Conservation (phyloP, 2,329 filamentous ascomycete species). For the Fusarium paranaense region DNA sequence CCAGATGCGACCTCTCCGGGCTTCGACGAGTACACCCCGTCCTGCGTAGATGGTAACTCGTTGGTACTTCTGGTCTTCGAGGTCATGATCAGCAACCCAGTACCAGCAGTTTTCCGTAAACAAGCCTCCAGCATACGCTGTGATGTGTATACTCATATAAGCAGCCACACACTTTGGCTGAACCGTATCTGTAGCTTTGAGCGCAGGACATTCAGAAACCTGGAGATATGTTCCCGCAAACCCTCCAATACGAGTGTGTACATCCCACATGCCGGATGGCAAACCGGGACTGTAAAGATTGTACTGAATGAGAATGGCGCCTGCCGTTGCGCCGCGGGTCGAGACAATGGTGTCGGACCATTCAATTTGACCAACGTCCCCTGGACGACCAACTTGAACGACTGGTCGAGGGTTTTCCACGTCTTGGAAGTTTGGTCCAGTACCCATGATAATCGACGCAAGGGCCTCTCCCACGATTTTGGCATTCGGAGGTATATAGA, state of each 20-base stretch:
- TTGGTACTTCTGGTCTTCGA: conserved; percentile 61
- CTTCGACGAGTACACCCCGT: conserved; percentile 62
- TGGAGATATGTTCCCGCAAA: conserved; percentile 77
- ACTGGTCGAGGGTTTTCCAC: conserved; percentile 71
- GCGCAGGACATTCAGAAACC: conserved; percentile 73
- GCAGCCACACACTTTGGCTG: conserved; percentile 54
- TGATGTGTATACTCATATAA: conserved; percentile 58
- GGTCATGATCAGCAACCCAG: conserved; percentile 65
- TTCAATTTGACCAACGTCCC: conserved; percentile 74
- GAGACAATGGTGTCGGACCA: conserved; percentile 79
- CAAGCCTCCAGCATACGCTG: conserved; percentile 51
- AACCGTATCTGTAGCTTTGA: conserved; percentile 45
- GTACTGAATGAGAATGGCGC: conserved; percentile 79
- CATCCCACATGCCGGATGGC: conserved; percentile 76
- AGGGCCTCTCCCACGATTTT: conserved; percentile 72
- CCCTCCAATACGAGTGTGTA: conserved; percentile 81
- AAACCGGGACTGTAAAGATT: conserved; percentile 67
- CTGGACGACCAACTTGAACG: conserved; percentile 72
- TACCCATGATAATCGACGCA: conserved; percentile 65
- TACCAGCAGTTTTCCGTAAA: conserved; percentile 60
- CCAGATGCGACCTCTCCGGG: conserved; percentile 60
- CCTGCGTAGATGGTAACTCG: conserved; percentile 65
- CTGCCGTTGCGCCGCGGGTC: conserved; percentile 73
- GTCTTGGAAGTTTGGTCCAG: conserved; percentile 67
- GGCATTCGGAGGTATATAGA: conserved; percentile 60